Evolutionary conservation across 2,329 filamentous ascomycete species (phyloP).

Genomic region (Chaetothyriales sp.): DNA sequence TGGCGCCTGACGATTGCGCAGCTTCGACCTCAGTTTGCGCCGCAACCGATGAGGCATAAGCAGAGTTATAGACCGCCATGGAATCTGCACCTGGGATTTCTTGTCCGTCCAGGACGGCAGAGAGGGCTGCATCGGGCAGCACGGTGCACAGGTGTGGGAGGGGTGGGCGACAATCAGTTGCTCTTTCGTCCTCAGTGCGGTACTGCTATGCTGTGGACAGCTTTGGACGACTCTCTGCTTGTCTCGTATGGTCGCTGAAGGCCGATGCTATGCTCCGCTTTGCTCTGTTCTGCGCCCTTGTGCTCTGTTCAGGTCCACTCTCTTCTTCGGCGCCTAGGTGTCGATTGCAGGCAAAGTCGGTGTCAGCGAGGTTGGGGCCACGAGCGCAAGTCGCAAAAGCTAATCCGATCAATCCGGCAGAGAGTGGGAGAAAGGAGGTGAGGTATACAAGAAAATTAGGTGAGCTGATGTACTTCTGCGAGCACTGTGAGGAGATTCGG

Average conservation of each 20-base stretch:
- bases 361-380: neutral
- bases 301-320: neutral
- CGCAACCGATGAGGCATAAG: conserved; percentile 49
- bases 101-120: conserved; percentile 33
- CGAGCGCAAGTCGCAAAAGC: neutral
- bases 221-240: neutral
- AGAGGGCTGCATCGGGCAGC: conserved; percentile 11
- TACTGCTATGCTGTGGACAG: neutral
- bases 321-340: neutral
- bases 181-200: neutral
- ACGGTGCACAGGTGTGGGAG: neutral
- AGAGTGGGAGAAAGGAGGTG: neutral
- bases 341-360: neutral
- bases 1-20: conserved; percentile 50
- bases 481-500: neutral
- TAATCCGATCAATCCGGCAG: neutral
- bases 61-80: conserved; percentile 35
- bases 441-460: neutral
- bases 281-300: neutral
- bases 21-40: conserved; percentile 52
- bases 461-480: neutral
- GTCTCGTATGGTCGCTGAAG: too few species aligned
- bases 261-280: neutral
- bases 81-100: conserved; percentile 31
- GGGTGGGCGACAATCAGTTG: neutral